Evolutionary conservation across 306 rosid genomes (phyloP).

Genomic region (Canavalia ensiformis): DNA sequence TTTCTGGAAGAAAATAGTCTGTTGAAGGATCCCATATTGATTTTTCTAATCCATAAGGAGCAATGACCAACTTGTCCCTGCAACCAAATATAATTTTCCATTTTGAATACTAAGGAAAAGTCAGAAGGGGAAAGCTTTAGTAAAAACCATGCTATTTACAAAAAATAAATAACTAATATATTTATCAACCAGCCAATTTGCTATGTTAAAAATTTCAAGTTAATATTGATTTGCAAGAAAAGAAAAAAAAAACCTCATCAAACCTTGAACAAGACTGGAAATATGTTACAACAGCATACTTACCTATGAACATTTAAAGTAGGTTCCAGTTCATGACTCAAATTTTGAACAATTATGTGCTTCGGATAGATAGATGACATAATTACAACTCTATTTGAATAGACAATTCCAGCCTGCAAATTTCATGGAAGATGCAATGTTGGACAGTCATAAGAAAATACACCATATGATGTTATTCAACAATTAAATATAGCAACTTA

Average conservation of each 20-base stretch:
- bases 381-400: conserved; percentile 77
- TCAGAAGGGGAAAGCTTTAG: neutral
- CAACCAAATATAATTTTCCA: conserved; percentile 47
- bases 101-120: conserved; percentile 31
- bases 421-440: conserved; percentile 41
- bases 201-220: conserved; percentile 31
- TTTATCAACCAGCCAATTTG: conserved; percentile 29
- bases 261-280: conserved; percentile 40
- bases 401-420: conserved; percentile 89
- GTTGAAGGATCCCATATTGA: conserved; percentile 82
- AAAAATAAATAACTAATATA: conserved; percentile 16
- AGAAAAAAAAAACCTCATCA: conserved; percentile 1
- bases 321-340: conserved; percentile 73
- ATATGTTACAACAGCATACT: conserved; percentile 48
- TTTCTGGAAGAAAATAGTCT: conserved; percentile 75
- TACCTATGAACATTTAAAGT: conserved; percentile 74
- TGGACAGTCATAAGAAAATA: conserved; percentile 28
- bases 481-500: conserved; percentile 18
- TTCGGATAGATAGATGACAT: conserved; percentile 77
- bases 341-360: conserved; percentile 61
- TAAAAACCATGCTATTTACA: conserved; percentile 21
- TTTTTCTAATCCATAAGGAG: conserved; percentile 80
- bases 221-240: conserved; percentile 38
- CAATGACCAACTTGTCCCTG: conserved; percentile 78
- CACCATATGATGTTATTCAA: conserved; percentile 9